Evolutionary conservation across 2,329 filamentous ascomycete genomes (phyloP).

Genomic region (Teratosphaeria pseudoeucalypti): DNA sequence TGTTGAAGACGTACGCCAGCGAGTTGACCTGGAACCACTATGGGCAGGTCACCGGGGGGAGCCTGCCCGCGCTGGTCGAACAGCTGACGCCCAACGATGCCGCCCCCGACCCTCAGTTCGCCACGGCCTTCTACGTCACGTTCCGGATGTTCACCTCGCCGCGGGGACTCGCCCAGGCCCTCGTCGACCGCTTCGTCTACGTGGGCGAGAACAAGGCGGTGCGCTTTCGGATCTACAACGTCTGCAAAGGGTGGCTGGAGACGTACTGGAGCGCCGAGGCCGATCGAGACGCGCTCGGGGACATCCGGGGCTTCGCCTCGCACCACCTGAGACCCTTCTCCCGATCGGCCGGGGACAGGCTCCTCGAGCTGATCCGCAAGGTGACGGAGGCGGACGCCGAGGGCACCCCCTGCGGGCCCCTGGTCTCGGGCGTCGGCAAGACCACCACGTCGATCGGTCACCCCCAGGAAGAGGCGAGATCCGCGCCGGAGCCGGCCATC

Average conservation of each 20-base stretch:
- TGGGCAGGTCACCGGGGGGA: constrained; percentile 86
- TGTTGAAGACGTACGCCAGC: constrained; percentile 85
- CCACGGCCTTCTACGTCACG: constrained; percentile 90
- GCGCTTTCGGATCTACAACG: constrained; percentile 83
- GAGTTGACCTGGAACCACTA: constrained; percentile 92
- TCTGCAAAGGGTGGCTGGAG: constrained; percentile 95
- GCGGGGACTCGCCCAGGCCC: constrained; percentile 61
- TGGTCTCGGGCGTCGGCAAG: constrained; percentile 85
- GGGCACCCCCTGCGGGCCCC: constrained; percentile 20
- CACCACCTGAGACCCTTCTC: constrained; percentile 57
- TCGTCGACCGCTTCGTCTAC: constrained; percentile 91
- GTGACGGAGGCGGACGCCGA: constrained; percentile 53
- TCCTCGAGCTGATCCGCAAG: constrained; percentile 68
- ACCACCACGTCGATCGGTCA: constrained; percentile 64
- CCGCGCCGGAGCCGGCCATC: constrained; percentile 56
- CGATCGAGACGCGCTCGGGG: constrained; percentile 63
- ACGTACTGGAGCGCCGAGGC: constrained; percentile 83
- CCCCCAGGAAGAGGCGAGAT: constrained; percentile 31
- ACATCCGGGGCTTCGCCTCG: constrained; percentile 73
- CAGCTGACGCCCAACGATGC: constrained; percentile 85
- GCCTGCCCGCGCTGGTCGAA: constrained; percentile 83
- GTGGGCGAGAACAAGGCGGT: constrained; percentile 71
- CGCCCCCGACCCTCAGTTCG: constrained; percentile 82
- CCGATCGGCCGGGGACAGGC: constrained; percentile 67
- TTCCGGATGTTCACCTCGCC: constrained; percentile 89